Conservation (phyloP, 2,329 filamentous ascomycete genomes). For the Penicillium brevicompactum region DNA sequence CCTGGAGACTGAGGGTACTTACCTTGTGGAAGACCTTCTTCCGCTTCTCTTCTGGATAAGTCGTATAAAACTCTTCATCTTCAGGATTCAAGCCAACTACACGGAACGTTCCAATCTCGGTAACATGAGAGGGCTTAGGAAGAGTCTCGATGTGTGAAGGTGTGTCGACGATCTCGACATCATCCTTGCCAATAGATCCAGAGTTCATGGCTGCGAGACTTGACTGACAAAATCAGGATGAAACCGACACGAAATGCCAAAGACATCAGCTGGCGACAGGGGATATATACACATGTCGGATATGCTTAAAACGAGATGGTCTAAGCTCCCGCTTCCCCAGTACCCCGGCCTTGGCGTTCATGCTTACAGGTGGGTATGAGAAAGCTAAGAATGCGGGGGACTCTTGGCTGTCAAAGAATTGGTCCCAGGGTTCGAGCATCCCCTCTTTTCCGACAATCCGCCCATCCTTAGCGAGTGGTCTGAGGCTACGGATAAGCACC, state of each 20-base stretch:
- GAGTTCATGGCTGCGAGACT: conserved; percentile 6
- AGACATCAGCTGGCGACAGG: neutral
- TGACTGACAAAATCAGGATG: neutral
- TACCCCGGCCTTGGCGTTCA: conserved; percentile 11
- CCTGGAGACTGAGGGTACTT: neutral
- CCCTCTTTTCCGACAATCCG: neutral
- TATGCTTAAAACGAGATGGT: neutral
- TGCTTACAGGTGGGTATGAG: neutral
- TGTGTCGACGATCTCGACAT: conserved; percentile 11
- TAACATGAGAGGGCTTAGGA: conserved; percentile 5
- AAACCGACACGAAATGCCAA: neutral
- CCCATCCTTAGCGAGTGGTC: neutral
- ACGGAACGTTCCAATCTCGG: conserved; percentile 1
- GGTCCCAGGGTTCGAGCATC: neutral
- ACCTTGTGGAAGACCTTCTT: conserved; percentile 15
- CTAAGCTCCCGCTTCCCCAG: neutral
- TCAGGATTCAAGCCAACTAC: conserved; percentile 15
- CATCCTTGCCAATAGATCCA: conserved; percentile 8
- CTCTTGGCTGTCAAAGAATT: neutral
- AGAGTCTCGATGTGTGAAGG: conserved; percentile 9
- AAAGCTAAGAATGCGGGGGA: conserved; percentile 13
- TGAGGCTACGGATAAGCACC: neutral
- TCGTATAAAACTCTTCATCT: conserved; percentile 14
- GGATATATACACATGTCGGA: conserved; percentile 9
- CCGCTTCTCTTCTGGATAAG: conserved; percentile 8